Evolutionary conservation across 2,329 filamentous ascomycete genomes (phyloP), one percentile per base, ranked within the genome.

Genomic region (Pseudofabraea citricarpa): DNA sequence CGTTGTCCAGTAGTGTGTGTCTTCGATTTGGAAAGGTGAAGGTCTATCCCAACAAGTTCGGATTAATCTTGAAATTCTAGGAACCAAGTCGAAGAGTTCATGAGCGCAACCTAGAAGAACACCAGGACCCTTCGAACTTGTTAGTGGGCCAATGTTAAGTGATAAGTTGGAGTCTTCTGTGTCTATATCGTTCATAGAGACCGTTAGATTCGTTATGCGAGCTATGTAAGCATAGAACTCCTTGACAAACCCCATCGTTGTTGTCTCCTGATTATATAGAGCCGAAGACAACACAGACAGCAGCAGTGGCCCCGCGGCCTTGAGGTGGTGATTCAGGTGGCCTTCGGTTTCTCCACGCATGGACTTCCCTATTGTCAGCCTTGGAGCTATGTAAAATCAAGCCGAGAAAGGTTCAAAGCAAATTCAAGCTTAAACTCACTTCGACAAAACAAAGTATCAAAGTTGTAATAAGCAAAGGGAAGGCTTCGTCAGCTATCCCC

Each of bases 151-250:
- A 9, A 35, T 9, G 6, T 12, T 15, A 35, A 35, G 18, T 9
- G 16, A 15, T 18, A n/a, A 12, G 9, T 15, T 18, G 12, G 18
- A 18, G 16, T 35, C 16, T 18, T 24, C 21, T n/a, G 20, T 7
- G 2, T 26, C 36, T 24, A 13, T 5, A 7, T 7, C n/a, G 12
- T 39, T 22, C 20, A 26, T 26, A 19, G 24, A n/a, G 15, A 21
- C 19, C 9, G n/a, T 31, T 6, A 41, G 39, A 18, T 41, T 26
- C 6, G 39, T 19, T 6, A 41, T 41, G 20, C 12, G 10, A 8
- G 39, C 39, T 13, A 31, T 21, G 24, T 41, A 41, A 8, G 39
- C 26, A 20, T 41, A 41, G 15, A 18, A 23, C 16, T 41, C 39
- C 12, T 19, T 41, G 10, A 41, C 15, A 31, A 41, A 41, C 3